Evolutionary conservation across 495 filamentous ascomycete species (phyloP).

Genomic region (Podospora appendiculata): DNA sequence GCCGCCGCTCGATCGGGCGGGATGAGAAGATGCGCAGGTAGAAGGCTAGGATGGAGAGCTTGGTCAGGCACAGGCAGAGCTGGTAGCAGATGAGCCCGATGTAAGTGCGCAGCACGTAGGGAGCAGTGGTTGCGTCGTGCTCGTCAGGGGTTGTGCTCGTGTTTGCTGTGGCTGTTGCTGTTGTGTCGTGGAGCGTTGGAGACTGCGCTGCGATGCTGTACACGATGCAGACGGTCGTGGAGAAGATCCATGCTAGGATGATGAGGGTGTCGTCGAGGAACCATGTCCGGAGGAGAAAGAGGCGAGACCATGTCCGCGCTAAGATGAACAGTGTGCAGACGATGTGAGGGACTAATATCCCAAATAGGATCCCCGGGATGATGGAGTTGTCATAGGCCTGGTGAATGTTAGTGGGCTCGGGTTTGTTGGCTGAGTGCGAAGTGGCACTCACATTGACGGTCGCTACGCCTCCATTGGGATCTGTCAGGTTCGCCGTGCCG

Average conservation of each 20-base stretch:
- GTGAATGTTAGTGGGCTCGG: not conserved
- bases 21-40: slow-evolving; percentile 32
- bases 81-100: slow-evolving; percentile 26
- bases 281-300: slow-evolving; percentile 22
- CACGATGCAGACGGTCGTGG: slow-evolving; percentile 19
- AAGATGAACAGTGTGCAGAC: slow-evolving; percentile 21
- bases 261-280: slow-evolving; percentile 25
- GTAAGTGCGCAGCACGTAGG: slow-evolving; percentile 17
- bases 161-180: not conserved
- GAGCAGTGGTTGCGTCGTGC: too few species aligned
- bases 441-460: not conserved
- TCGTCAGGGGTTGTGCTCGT: not conserved
- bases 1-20: slow-evolving; percentile 14
- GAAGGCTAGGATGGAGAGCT: slow-evolving; percentile 32
- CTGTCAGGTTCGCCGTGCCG: not conserved
- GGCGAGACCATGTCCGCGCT: slow-evolving; percentile 17
- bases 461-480: not conserved
- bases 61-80: slow-evolving; percentile 28
- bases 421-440: too few species aligned
- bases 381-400: slow-evolving; percentile 1
- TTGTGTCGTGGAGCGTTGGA: not conserved
- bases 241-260: slow-evolving; percentile 16
- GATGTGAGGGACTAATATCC: slow-evolving; percentile 21
- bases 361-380: slow-evolving; percentile 18
- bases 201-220: slow-evolving; percentile 16